Evolutionary conservation across 2,329 filamentous ascomycete species (phyloP), one percentile per base, ranked within the genome.

Genomic region (Arthroderma sp.): DNA sequence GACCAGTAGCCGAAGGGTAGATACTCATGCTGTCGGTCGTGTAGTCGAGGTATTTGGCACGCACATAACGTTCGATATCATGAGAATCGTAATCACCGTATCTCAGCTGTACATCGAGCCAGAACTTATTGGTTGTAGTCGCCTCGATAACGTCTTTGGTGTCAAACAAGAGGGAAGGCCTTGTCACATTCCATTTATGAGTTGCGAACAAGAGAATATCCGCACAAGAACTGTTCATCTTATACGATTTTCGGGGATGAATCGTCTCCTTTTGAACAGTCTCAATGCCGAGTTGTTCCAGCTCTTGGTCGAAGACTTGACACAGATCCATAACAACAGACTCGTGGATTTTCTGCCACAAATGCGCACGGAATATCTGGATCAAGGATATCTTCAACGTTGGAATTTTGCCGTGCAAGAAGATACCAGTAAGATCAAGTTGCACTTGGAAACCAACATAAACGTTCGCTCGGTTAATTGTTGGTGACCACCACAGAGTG

Each of bases 321-420:
- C 93, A 97, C 67, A 98, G 74, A 78, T 98, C 93, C 93, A 98
- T 98, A 35, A 96, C 91, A 0, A 97, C 91, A 0, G 88, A 94
- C 73, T 98, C 93, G 73, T 98, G 94, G 51, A 98, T 97, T 79
- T 98, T 98, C 72, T 98, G 93, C 93, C 93, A 98, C 78, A 98
- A 84, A 82, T 98, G 93, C 55, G 94, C 93, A 70, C 93, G 86
- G 87, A 98, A 98, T 66, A 98, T 98, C 70, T 98, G 93, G 60
- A 98, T 98, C 56, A 98, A 77, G 0, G 91, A 96, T 61, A 98
- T 98, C 76, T 98, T 98, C 44, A 98, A 75, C 0, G 93, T 98
- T 0, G 93, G 94, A 58, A 98, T 98, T 75, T 98, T 98, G 66
- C 93, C 93, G 77, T 98, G 94, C 69, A 98, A 79, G 83, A 98